A percentile compares a stretch with the other conserved stretches of the same genome.
Conservation (phyloP, 2,329 filamentous ascomycete species). For the Cercospora beticola region DNA sequence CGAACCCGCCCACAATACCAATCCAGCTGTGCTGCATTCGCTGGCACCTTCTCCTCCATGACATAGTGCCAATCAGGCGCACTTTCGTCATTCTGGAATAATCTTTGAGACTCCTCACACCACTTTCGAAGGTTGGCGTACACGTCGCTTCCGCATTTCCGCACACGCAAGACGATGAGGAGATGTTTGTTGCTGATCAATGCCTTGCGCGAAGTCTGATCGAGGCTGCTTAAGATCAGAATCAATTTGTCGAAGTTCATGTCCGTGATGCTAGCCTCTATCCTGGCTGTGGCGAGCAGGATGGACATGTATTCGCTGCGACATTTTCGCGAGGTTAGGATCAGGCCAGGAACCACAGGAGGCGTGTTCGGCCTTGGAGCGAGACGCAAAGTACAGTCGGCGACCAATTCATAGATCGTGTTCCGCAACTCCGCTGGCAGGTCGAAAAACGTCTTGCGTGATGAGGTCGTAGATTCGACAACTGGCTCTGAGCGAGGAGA, state of each 20-base stretch:
- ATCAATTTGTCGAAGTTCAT: conserved; percentile 27
- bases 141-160: conserved; percentile 9
- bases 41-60: background rate
- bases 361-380: background rate
- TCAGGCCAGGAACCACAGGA: conserved; percentile 16
- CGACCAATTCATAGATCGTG: conserved; percentile 12
- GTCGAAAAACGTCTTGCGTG: conserved; percentile 15
- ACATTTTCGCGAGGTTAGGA: conserved; percentile 25
- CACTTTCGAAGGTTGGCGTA: conserved; percentile 9
- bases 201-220: background rate
- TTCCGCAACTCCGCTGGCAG: conserved; percentile 13
- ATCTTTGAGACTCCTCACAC: background rate
- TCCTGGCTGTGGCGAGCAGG: conserved; percentile 25
- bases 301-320: conserved; percentile 28
- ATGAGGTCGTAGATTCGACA: background rate
- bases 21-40: conserved; percentile 11
- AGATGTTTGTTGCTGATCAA: background rate
- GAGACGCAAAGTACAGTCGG: background rate
- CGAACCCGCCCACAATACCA: conserved; percentile 11
- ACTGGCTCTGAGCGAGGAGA: background rate
- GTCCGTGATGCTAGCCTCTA: conserved; percentile 23
- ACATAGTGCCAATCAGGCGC: background rate
- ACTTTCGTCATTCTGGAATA: background rate
- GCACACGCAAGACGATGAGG: background rate
- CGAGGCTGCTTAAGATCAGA: background rate